A percentile compares a stretch with the other conserved stretches of the same genome.
phyloP scores from a whole-genome alignment of 2,329 filamentous ascomycete species.

The Acarospora socialis region DNA sequence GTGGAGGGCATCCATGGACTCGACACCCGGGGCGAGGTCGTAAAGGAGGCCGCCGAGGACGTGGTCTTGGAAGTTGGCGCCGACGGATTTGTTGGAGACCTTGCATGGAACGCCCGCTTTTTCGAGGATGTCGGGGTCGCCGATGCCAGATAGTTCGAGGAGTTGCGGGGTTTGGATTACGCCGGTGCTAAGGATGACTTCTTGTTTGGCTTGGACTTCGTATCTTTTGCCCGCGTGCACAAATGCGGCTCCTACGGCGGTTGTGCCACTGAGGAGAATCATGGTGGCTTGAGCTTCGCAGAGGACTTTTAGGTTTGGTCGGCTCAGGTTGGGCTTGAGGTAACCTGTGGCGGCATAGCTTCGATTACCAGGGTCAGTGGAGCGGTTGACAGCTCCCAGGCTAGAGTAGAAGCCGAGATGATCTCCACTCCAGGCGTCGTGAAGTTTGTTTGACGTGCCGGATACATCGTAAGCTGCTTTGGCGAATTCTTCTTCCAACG shows the following conservation, averaged over 20 bases:
- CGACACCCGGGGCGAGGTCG: conserved; percentile 17
- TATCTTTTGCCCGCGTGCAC: conserved; percentile 23
- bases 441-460: conserved; percentile 16
- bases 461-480: conserved; percentile 21
- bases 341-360: conserved; percentile 22
- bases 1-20: conserved; percentile 22
- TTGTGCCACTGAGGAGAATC: not conserved
- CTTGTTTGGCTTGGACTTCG: conserved; percentile 24
- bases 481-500: conserved; percentile 24
- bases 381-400: conserved; percentile 20
- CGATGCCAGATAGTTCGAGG: conserved; percentile 45
- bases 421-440: conserved; percentile 21
- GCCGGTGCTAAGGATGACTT: conserved; percentile 47
- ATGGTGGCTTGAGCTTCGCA: not conserved
- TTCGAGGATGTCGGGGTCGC: conserved; percentile 1
- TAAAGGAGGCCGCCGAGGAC: conserved; percentile 12
- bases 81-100: conserved; percentile 4
- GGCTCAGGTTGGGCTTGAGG: conserved; percentile 17
- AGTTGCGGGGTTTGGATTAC: conserved; percentile 42
- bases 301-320: conserved; percentile 20
- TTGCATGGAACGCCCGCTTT: not conserved
- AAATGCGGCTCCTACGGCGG: not conserved
- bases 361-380: conserved; percentile 18
- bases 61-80: conserved; percentile 7
- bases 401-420: conserved; percentile 22